These are phyloP conservation scores for Basipetospora chlamydospora DNA, from an alignment of 2,329 filamentous ascomycete genomes.

Conservation along the genomic window DNA sequence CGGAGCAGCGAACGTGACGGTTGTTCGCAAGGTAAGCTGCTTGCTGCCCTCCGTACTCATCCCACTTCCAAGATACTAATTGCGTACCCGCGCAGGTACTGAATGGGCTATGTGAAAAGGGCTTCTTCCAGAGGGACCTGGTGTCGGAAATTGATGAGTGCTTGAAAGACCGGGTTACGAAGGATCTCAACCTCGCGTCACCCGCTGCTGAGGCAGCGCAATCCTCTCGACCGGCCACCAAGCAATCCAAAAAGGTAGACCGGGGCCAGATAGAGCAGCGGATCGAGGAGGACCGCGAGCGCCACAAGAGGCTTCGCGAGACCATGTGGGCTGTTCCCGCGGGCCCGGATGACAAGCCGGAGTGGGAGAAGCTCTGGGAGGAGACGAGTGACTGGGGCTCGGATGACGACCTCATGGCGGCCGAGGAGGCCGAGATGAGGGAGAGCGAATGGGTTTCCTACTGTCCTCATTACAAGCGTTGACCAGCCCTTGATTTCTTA, in stretches of 20 bases:
- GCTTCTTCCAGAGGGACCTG: conserved; percentile 58
- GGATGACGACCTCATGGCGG: conserved; percentile 65
- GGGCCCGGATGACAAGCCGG: conserved; percentile 40
- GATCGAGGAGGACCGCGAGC: conserved; percentile 90
- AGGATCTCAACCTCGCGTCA: conserved; percentile 37
- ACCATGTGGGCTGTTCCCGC: conserved; percentile 80
- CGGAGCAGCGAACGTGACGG: conserved; percentile 85
- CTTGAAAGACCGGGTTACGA: conserved; percentile 62
- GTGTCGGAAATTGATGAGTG: conserved; percentile 71
- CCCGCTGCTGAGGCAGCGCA: conserved; percentile 17
- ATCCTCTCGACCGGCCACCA: conserved; percentile 2
- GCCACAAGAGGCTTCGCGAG: conserved; percentile 83
- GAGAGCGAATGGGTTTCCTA: conserved; percentile 13
- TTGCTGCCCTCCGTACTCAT: too few relatives aligned
- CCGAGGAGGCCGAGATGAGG: conserved; percentile 53
- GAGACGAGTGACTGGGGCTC: conserved; percentile 76
- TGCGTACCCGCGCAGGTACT: too few relatives aligned
- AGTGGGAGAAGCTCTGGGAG: conserved; percentile 73
- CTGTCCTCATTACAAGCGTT: conserved; percentile 7
- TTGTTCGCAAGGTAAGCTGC: conserved; percentile 59
- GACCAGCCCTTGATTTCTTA: background rate
- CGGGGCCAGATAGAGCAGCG: conserved; percentile 87
- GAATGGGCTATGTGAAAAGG: conserved; percentile 27
- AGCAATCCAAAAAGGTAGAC: conserved; percentile 34
- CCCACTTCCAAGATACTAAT: too few relatives aligned